Evolutionary conservation across 352 stramenopile genomes (phyloP).

Genomic region (Peronospora farinosa): DNA sequence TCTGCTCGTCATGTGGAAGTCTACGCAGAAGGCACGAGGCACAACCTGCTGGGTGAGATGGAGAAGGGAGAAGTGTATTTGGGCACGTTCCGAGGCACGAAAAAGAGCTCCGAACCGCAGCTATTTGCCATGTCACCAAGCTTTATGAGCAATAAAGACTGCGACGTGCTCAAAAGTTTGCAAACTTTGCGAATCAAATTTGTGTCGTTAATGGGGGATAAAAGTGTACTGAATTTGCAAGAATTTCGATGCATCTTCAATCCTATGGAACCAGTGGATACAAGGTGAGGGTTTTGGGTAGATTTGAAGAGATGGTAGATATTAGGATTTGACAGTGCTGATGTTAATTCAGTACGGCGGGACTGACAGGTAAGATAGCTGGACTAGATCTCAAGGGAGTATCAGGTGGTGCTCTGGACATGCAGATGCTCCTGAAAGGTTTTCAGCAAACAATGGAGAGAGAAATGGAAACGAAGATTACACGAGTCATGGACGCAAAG

Average conservation of each 20-base stretch:
- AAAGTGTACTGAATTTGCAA: conserved; percentile 35
- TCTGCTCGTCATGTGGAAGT: conserved; percentile 72
- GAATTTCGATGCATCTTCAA: conserved; percentile 42
- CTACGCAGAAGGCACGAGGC: conserved; percentile 41
- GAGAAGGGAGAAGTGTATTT: conserved; percentile 65
- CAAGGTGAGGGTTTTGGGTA: conserved; percentile 6
- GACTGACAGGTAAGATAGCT: conserved; percentile 16
- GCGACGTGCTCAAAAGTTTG: conserved; percentile 52
- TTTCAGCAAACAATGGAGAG: conserved; percentile 61
- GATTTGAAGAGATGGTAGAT: not conserved
- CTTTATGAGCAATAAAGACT: conserved; percentile 38
- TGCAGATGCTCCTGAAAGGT: conserved; percentile 37
- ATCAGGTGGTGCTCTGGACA: conserved; percentile 5
- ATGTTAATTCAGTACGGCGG: conserved; percentile 14
- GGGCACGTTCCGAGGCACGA: conserved; percentile 55
- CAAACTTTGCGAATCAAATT: conserved; percentile 59
- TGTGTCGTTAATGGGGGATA: conserved; percentile 59
- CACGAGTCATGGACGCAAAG: conserved; percentile 50
- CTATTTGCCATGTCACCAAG: conserved; percentile 41
- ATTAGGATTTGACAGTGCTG: not conserved
- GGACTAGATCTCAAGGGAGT: conserved; percentile 11
- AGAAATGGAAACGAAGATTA: conserved; percentile 66
- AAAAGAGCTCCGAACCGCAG: conserved; percentile 19
- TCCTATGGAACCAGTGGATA: conserved; percentile 15
- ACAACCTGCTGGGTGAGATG: conserved; percentile 52